Evolutionary conservation across 2,329 filamentous ascomycete species (phyloP).

Genomic region (Penicillium digitatum): DNA sequence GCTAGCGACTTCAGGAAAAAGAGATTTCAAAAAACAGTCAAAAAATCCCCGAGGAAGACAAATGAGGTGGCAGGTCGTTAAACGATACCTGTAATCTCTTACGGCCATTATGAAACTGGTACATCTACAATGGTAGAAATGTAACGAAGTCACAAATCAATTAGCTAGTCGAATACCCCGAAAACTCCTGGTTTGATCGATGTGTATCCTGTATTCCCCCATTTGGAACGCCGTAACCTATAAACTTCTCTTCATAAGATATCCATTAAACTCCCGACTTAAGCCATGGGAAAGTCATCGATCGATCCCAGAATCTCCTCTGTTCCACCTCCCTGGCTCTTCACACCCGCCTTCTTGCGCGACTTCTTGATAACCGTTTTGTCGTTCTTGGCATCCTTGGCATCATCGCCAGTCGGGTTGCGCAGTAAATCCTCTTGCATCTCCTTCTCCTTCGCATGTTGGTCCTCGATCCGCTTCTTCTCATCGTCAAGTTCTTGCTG

Average conservation of each 20-base stretch:
- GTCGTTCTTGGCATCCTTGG: constrained; percentile 33
- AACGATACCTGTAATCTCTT: background rate
- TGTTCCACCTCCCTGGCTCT: constrained; percentile 33
- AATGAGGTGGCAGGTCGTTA: background rate
- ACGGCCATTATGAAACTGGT: background rate
- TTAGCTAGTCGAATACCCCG: constrained; percentile 3
- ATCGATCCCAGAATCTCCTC: constrained; percentile 42
- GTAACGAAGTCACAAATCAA: background rate
- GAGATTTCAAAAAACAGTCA: background rate
- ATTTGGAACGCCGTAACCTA: constrained; percentile 6
- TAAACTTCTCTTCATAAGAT: background rate
- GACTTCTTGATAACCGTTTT: constrained; percentile 28
- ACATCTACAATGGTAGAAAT: background rate
- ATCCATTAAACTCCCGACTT: background rate
- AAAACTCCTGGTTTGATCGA: background rate
- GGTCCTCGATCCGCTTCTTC: constrained; percentile 45
- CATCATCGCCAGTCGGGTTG: constrained; percentile 38
- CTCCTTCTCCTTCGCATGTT: constrained; percentile 45
- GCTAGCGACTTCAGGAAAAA: background rate
- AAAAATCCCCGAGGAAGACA: background rate
- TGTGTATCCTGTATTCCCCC: constrained; percentile 7
- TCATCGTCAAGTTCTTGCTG: constrained; percentile 44
- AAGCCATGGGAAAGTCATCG: constrained; percentile 29
- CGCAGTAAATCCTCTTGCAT: constrained; percentile 43
- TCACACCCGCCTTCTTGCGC: constrained; percentile 30